Conservation (phyloP, 257 asterid species). For the Lithospermum erythrorhizon region DNA sequence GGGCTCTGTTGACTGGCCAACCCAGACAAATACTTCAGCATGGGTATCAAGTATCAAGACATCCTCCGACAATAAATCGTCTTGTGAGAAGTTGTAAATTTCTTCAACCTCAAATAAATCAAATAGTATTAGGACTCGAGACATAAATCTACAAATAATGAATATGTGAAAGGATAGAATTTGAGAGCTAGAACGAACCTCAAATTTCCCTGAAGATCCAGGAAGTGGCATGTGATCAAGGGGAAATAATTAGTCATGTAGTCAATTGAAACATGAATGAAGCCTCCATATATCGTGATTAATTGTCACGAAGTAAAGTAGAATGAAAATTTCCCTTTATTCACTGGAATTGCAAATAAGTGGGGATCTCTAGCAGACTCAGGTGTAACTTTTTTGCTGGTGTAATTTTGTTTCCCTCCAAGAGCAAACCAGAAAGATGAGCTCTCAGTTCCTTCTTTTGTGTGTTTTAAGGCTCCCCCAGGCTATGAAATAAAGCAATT, state of each 20-base stretch:
- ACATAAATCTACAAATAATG: not conserved
- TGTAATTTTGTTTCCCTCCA: conserved; percentile 90
- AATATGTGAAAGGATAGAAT: not conserved
- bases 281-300: not conserved
- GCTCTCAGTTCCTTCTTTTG: conserved; percentile 98
- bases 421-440: conserved; percentile 94
- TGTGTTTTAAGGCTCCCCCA: conserved; percentile 59
- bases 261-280: not conserved
- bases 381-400: conserved; percentile 57
- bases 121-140: not conserved
- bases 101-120: conserved; percentile 56
- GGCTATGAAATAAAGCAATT: conserved; percentile 39
- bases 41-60: conserved; percentile 79
- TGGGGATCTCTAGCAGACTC: conserved; percentile 86
- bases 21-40: conserved; percentile 94
- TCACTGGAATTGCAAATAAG: conserved; percentile 54
- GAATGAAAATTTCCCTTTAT: conserved; percentile 43
- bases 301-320: not conserved
- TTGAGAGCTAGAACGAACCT: conserved; percentile 38
- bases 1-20: conserved; percentile 81
- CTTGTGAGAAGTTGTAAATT: conserved; percentile 87
- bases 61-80: conserved; percentile 93
- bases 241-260: conserved; percentile 24
- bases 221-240: conserved; percentile 22
- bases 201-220: conserved; percentile 69